Conservation (phyloP, 2,329 filamentous ascomycete genomes). For the Dactylellina leptospora region DNA sequence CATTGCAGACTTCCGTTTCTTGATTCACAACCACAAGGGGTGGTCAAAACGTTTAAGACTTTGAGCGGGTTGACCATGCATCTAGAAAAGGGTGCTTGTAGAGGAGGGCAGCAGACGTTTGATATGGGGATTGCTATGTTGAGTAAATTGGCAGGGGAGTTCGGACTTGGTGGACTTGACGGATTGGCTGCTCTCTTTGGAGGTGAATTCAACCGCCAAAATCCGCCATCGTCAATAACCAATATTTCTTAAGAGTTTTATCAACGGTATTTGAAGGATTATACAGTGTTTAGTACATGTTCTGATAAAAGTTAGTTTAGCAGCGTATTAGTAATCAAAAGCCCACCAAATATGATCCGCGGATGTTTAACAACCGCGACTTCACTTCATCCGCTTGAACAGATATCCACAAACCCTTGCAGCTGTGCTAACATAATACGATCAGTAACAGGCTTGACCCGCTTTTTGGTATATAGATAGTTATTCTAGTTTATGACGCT, state of each 20-base stretch:
- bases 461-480: no score
- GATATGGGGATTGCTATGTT: not conserved
- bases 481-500: no score
- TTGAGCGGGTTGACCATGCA: slow-evolving; percentile 10
- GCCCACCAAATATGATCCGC: no score
- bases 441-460: no score
- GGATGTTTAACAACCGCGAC: no score
- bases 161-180: slow-evolving; percentile 8
- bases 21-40: not conserved
- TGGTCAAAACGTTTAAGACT: slow-evolving; percentile 9
- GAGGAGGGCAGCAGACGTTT: slow-evolving; percentile 11
- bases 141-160: slow-evolving; percentile 9
- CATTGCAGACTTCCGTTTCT: slow-evolving; percentile 12
- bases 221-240: not conserved
- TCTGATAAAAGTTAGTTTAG: no score
- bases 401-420: no score
- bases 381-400: no score
- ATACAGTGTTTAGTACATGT: no score
- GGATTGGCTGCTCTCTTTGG: not conserved
- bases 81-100: slow-evolving; percentile 15
- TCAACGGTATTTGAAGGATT: no score
- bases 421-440: no score
- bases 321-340: no score
- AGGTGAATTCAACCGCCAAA: not conserved
- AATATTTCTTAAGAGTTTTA: not conserved